These are phyloP conservation scores for Thelephora terrestris DNA, from an alignment of 1,284 basidiomycete species.

Conservation along the genomic window DNA sequence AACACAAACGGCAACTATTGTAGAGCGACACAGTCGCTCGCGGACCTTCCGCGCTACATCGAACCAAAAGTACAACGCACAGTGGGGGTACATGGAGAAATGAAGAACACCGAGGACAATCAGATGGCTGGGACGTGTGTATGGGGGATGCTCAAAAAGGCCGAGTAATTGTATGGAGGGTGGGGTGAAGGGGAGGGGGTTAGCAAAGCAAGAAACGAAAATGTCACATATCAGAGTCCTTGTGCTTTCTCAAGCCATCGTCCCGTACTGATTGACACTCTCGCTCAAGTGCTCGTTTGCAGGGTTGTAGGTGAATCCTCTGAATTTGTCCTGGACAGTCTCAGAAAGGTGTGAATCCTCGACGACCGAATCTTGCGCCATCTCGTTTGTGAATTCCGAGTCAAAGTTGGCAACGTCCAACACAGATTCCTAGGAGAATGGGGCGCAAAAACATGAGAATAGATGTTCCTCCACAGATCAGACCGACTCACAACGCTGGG, in stretches of 20 bases:
- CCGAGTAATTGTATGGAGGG: too few relatives aligned
- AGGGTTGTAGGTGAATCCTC: slow-evolving; percentile 78
- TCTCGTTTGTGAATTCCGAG: slow-evolving; percentile 89
- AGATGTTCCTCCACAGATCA: background rate
- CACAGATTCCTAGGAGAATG: slow-evolving; percentile 54
- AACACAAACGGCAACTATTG: too few relatives aligned
- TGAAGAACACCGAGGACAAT: too few relatives aligned
- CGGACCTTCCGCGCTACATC: too few relatives aligned
- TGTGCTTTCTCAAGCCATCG: slow-evolving; percentile 18
- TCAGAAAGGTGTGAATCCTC: slow-evolving; percentile 86
- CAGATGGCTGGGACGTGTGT: too few relatives aligned
- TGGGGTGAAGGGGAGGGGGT: too few relatives aligned
- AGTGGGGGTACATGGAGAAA: too few relatives aligned
- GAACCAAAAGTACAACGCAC: too few relatives aligned
- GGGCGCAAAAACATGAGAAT: background rate
- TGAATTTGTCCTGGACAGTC: slow-evolving; percentile 93
- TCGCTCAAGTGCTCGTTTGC: slow-evolving; percentile 72
- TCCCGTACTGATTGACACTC: slow-evolving; percentile 51
- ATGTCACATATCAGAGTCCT: background rate
- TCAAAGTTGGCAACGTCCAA: slow-evolving; percentile 89
- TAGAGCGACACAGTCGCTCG: too few relatives aligned
- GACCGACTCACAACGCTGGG: slow-evolving; percentile 74
- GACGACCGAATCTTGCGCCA: slow-evolving; percentile 89
- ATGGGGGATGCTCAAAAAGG: too few relatives aligned
- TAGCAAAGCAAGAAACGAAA: too few relatives aligned